Evolutionary conservation across 177 flowering plant species (phyloP), one percentile per base, ranked within the genome.

Genomic region (Vitis hybrid): DNA sequence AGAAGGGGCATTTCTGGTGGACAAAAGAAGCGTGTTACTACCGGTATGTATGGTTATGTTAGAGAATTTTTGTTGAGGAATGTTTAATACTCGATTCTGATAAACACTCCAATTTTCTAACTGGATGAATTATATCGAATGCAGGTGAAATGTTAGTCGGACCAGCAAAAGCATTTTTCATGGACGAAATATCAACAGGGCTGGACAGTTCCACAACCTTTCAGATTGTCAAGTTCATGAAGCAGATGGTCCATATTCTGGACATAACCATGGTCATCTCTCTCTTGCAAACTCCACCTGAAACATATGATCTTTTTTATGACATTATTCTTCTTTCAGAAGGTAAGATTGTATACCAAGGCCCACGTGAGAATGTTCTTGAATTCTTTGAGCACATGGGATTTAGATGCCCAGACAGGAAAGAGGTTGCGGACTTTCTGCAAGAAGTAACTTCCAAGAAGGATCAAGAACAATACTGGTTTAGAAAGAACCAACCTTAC

Each of bases 111-210:
- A 52, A 2, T 39, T 7, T 11, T 5, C 34, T 60, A 19, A 13
- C 23, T 8, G 34, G 30, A 23, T n/a, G 13, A 21, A 30, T 19
- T 67, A 23, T 39, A 61, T 32, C 50, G 3, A 18, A 10, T 82
- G 74, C 83, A 86, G 92, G 90, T 26, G 92, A 86, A 78, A 86
- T 88, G 89, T 74, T 88, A 79, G 92, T 85, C 26, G 92, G 92
- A 39, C 90, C 90, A 14, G 90, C 90, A 34, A 85, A 84, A 76
- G 91, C 86, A 19, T 79, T 89, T 57, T 85, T 83, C 85, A 89
- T 89, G 93, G 91, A 89, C 69, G 91, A 87, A 68, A 88, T 88
- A 72, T 88, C 92, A 57, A 88, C 90, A 11, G 92, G 92, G 52
- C 77, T 88, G 11, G 92, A 88, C 74, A 88, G 88, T 70, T 88